Percentiles rank a stretch among this genome's conserved stretches.
Evolutionary conservation across 108 stramenopile species (phyloP).

Genomic region (Skeletonema grethae): DNA sequence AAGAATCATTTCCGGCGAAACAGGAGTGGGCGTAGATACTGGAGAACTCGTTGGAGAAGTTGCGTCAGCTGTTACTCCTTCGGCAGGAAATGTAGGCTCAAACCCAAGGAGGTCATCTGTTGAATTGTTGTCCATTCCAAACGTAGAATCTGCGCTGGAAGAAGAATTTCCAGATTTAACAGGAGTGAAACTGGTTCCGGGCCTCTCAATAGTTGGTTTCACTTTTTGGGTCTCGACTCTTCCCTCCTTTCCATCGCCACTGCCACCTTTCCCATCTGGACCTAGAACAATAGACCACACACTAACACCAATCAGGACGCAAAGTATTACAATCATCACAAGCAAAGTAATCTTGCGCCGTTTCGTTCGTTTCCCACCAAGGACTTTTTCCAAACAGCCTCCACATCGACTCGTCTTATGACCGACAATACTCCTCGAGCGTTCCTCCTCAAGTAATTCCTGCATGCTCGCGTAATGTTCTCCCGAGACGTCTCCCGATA

Average conservation of each 20-base stretch:
- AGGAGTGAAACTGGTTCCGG: background rate
- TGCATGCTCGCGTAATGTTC: constrained; percentile 2
- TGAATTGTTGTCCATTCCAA: background rate
- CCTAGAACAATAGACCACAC: background rate
- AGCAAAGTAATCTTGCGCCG: constrained; percentile 2
- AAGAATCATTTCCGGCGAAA: background rate
- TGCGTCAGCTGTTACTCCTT: background rate
- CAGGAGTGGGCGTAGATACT: background rate
- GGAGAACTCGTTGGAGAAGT: background rate
- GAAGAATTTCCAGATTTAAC: background rate
- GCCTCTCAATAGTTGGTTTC: background rate
- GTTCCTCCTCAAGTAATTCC: background rate
- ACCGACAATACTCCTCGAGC: background rate
- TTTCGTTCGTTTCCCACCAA: constrained; percentile 1
- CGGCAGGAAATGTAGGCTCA: constrained; percentile 1
- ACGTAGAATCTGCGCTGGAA: background rate
- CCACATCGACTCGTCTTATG: background rate
- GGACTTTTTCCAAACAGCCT: background rate
- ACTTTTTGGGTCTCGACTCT: background rate
- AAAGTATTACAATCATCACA: background rate
- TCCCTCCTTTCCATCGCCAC: background rate
- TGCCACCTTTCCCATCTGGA: background rate
- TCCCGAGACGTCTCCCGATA: background rate
- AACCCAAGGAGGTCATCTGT: background rate
- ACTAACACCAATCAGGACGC: background rate